Base-by-base conservation (phyloP, 768 basidiomycete genomes). In the Tylopilus rubrobrunneus region DNA sequence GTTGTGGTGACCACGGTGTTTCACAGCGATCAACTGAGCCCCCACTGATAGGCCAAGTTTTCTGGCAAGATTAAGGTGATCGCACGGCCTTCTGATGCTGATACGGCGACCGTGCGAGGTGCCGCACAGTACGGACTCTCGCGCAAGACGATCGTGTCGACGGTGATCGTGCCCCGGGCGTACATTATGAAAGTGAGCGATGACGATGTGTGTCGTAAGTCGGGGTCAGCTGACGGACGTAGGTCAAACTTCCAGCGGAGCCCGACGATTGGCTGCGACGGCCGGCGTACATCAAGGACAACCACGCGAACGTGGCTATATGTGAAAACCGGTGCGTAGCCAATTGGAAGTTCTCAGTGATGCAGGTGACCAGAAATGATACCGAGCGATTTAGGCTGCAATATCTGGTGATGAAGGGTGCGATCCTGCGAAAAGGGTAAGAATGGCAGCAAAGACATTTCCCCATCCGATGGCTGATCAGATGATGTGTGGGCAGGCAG, bases 161-260 rank as follows among this genome's bases (percentile, higher is more conserved):
- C 84, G 43, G 80, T 93, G 48, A 88, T 94, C 50, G 83, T 83
- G 14, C 91, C 92, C 14, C 79, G 85, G 49, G 85, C 89, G 25
- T 95, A 94, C 66, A 80, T 92, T 56, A 90, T 93, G 86, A 89
- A 89, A 77, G 88, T 85, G 61, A 53, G 75, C 51, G 40, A 61
- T 39, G 34, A 15, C 31, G 31, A 31, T 10, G 42, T 7, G 10
- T 45, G 17, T 44, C 25, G 25, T 47, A 19, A 55, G 37, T 9
- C 43, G 52, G 37, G 48, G 37, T 5, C 33, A 21, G 37, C 53
- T 57, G 21, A 57, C 37, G 4, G 34, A 12, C 36, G 8, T 55
- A 90, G 87, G 91, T 92, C 56, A 93, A 93, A 69, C 78, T 95
- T 27, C 92, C 91, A 41, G 91, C 91, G 31, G 92, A 93, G 47